Percentiles rank a stretch among this genome's conserved stretches.
Evolutionary conservation across 345 rosid genomes (phyloP).

Genomic region (Moringa oleifera): DNA sequence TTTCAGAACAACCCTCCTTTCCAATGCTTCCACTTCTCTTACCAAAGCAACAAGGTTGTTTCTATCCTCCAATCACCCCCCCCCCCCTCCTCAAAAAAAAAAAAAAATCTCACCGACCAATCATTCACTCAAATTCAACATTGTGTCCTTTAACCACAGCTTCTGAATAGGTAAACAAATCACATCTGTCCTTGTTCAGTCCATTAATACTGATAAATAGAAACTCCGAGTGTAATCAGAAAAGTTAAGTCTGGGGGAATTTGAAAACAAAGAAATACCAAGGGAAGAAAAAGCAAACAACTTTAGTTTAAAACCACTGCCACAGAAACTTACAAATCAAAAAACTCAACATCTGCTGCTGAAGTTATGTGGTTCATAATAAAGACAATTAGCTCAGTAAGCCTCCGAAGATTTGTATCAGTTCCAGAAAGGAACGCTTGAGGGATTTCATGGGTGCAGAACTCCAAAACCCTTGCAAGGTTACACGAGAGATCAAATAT

Average conservation of each 20-base stretch:
- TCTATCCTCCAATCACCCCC: no score
- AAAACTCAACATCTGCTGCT: slow-evolving; percentile 81
- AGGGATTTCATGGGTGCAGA: slow-evolving; percentile 79
- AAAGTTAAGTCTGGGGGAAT: background rate
- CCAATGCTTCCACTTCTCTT: no score
- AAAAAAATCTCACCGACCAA: no score
- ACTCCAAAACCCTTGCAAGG: slow-evolving; percentile 87
- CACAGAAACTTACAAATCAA: slow-evolving; percentile 65
- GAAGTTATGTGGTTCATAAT: slow-evolving; percentile 81
- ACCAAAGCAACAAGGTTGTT: no score
- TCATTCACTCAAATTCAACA: no score
- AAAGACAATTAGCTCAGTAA: slow-evolving; percentile 77
- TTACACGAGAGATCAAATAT: slow-evolving; percentile 94
- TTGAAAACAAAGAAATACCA: no score
- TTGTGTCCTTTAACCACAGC: background rate
- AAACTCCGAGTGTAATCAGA: background rate
- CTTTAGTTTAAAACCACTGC: background rate
- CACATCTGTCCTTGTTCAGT: background rate
- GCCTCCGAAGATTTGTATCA: slow-evolving; percentile 86
- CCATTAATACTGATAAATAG: background rate
- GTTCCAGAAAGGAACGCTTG: slow-evolving; percentile 74
- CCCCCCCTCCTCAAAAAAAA: no score
- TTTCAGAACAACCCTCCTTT: no score
- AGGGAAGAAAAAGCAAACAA: background rate
- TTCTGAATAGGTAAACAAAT: slow-evolving; percentile 6